Evolutionary conservation across 257 asterid species (phyloP).

Genomic region (Fraxinus pennsylvanica): DNA sequence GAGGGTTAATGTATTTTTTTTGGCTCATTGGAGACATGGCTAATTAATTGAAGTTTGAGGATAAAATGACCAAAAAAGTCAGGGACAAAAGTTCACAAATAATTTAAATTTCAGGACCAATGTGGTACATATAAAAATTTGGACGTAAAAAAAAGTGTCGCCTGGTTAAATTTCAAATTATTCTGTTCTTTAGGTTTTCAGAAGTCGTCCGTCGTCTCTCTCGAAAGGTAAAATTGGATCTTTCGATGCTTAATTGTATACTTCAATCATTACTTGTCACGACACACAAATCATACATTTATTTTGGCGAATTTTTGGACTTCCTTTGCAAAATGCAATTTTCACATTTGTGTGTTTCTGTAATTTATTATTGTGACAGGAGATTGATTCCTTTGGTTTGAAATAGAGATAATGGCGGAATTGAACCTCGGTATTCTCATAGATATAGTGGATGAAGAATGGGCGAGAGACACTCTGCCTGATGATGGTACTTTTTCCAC

Average conservation of each 20-base stretch:
- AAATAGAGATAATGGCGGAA: conserved; percentile 53
- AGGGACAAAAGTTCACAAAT: no score
- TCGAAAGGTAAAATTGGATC: not conserved
- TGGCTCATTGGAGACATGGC: no score
- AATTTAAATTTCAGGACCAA: no score
- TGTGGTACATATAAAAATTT: no score
- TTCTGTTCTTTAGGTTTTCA: not conserved
- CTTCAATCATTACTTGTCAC: not conserved
- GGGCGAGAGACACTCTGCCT: conserved; percentile 86
- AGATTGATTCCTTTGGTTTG: conserved; percentile 6
- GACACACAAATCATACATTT: not conserved
- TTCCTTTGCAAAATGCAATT: not conserved
- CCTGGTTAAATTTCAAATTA: no score
- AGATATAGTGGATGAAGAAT: conserved; percentile 80
- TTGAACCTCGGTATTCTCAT: conserved; percentile 61
- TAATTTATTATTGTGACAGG: conserved; percentile 6
- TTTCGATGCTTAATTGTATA: not conserved
- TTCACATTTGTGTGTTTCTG: not conserved
- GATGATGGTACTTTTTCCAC: conserved; percentile 50
- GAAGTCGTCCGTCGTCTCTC: not conserved
- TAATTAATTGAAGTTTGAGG: no score
- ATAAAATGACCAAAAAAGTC: no score
- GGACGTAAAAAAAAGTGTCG: no score
- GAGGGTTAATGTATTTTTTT: no score
- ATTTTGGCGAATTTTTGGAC: conserved; percentile 1